These are phyloP conservation scores for Chaetothyriales sp. DNA, from an alignment of 2,329 filamentous ascomycete genomes.

Conservation along the genomic window DNA sequence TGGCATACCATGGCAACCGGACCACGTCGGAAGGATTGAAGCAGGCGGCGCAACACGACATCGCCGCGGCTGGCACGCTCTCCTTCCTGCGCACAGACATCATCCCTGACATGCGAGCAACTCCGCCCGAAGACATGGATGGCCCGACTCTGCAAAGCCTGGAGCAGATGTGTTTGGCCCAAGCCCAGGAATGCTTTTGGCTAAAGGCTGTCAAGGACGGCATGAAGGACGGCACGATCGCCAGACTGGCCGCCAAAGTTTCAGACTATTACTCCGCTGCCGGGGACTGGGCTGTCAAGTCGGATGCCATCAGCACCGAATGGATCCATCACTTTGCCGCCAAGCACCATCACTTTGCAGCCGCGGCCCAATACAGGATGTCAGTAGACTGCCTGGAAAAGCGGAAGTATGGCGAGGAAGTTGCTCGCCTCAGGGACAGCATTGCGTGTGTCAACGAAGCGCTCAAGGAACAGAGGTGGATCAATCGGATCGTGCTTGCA, in stretches of 20 bases:
- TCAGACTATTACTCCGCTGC: constrained; percentile 81
- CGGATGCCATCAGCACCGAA: constrained; percentile 75
- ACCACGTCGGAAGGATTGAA: constrained; percentile 72
- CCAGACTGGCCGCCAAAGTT: constrained; percentile 78
- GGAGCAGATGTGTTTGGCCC: constrained; percentile 70
- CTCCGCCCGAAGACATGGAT: constrained; percentile 93
- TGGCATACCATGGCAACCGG: constrained; percentile 68
- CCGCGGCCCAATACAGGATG: constrained; percentile 83
- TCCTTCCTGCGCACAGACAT: constrained; percentile 62
- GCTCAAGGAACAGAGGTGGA: constrained; percentile 66
- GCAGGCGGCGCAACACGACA: constrained; percentile 78
- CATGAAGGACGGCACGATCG: constrained; percentile 82
- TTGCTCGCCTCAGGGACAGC: constrained; percentile 71
- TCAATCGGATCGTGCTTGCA: constrained; percentile 67
- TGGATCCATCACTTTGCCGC: constrained; percentile 98
- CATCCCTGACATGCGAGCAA: constrained; percentile 67
- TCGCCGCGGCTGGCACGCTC: constrained; percentile 71
- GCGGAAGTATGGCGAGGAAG: constrained; percentile 86
- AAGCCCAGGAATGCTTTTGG: constrained; percentile 97
- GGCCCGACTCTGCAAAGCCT: constrained; percentile 70
- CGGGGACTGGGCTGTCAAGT: constrained; percentile 74
- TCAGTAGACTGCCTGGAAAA: constrained; percentile 88
- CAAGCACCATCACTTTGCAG: constrained; percentile 94
- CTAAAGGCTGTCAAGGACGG: constrained; percentile 90
- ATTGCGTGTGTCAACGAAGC: constrained; percentile 73